Evolutionary conservation across 805 yeast genomes (phyloP), one percentile per base, ranked within the genome.

Genomic region (Metschnikowia orientalis): DNA sequence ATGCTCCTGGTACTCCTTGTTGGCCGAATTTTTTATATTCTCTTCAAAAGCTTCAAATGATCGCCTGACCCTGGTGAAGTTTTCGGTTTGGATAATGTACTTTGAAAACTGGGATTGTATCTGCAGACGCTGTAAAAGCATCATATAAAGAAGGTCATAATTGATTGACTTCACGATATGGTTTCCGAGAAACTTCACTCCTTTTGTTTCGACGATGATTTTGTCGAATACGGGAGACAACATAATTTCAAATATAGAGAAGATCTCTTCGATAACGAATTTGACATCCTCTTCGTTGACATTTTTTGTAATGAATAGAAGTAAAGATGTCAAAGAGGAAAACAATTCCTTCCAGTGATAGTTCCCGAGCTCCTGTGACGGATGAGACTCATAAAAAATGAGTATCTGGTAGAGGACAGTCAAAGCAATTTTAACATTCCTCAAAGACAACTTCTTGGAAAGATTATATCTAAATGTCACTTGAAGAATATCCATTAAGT

Each of bases 261-360:
- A 45, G 0, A 38, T 27, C 28, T 47, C 51, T 22, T 47, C 51
- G 7, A 47, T 24, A 16, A 47, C 41, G 16, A 32, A 34, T 37
- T 46, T 46, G 16, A 42, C 42, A 18, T 38, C 44, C 23, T 44
- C 50, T 20, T 44, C 48, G 26, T 46, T 46, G 23, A 38, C 34
- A 30, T 28, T 34, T 20, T 36, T 37, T 11, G 39, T 13, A 10
- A 44, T 26, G 26, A 67, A 66, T 16, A 44, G 48, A n/a, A 64
- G 32, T 23, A 67, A 44, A 6, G 41, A 47, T 22, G 61, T 47
- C 7, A 65, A 29, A 1, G 63, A 50, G 19, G 49, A 46, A 39
- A 46, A 54, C 4, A 67, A 50, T 13, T 62, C 69, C 15, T 38
- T 44, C 70, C 69, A 64, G 9, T 50, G 45, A 38, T 65, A 65